Percentiles rank a stretch among this genome's conserved stretches.
phyloP scores from a whole-genome alignment of 176 grass and related monocot species.

The Melocanna baccifera region DNA sequence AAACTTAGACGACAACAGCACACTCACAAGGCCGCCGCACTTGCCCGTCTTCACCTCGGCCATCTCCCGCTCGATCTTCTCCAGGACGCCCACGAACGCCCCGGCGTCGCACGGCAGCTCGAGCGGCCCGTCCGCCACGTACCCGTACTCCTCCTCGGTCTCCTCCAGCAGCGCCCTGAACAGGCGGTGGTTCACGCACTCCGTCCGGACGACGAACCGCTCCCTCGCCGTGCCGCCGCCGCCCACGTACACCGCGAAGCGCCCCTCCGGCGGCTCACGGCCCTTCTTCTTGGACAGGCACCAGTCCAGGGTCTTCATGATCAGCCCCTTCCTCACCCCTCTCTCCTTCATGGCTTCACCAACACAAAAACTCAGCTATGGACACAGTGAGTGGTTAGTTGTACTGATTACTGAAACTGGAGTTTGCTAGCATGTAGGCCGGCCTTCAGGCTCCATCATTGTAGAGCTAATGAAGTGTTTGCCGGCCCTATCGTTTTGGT shows the following conservation, averaged over 20 bases:
- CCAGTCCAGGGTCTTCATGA: conserved; percentile 44
- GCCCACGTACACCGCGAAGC: conserved; percentile 54
- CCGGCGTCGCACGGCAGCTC: conserved; percentile 45
- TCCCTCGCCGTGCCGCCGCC: conserved; percentile 31
- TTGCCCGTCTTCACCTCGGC: neutral
- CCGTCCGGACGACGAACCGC: conserved; percentile 50
- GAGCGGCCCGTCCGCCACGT: conserved; percentile 33
- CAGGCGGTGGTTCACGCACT: conserved; percentile 56
- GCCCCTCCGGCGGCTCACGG: conserved; percentile 23
- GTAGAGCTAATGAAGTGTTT: neutral
- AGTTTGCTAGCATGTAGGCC: neutral
- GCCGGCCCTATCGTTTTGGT: neutral
- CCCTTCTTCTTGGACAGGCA: conserved; percentile 26
- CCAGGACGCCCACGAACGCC: conserved; percentile 33
- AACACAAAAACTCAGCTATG: neutral
- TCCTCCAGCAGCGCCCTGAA: conserved; percentile 58
- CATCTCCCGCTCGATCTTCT: conserved; percentile 44
- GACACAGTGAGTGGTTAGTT: neutral
- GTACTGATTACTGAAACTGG: neutral
- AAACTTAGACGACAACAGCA: neutral
- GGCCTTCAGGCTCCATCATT: neutral
- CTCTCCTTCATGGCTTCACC: neutral
- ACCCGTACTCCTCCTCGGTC: conserved; percentile 45
- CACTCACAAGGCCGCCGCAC: conserved; percentile 11
- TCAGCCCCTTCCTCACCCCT: conserved; percentile 15